These are phyloP conservation scores for Bipolaris cookei DNA, from an alignment of 2,329 filamentous ascomycete species.

Conservation along the genomic window DNA sequence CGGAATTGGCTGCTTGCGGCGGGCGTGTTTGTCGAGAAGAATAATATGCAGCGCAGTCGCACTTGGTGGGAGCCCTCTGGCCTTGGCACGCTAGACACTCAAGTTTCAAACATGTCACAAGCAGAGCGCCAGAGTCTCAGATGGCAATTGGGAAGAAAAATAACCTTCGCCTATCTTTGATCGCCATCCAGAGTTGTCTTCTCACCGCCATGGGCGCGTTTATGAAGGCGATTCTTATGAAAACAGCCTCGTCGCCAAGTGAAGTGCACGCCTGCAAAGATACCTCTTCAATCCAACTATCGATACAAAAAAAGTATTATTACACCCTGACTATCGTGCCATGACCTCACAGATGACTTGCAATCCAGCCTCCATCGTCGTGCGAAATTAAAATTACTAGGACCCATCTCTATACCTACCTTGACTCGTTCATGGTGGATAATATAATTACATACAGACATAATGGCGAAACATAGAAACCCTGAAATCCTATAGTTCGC, in stretches of 20 bases:
- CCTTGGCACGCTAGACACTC: constrained; percentile 21
- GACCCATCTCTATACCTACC: constrained; percentile 21
- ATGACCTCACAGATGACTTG: constrained; percentile 18
- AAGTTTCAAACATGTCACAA: constrained; percentile 23
- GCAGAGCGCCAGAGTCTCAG: constrained; percentile 14
- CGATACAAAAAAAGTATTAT: constrained; percentile 81
- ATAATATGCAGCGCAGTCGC: constrained; percentile 36
- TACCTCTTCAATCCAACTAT: constrained; percentile 98
- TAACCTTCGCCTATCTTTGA: neutral
- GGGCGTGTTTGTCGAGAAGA: constrained; percentile 26
- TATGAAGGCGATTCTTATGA: constrained; percentile 9
- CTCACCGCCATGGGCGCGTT: constrained; percentile 22
- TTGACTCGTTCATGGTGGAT: constrained; percentile 22
- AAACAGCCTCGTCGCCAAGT: constrained; percentile 41
- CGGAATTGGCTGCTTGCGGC: constrained; percentile 22
- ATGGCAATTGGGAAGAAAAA: constrained; percentile 14
- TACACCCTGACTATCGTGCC: constrained; percentile 99
- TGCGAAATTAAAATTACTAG: constrained; percentile 35
- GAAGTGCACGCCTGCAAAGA: constrained; percentile 58
- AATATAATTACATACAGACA: constrained; percentile 44
- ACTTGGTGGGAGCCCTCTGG: constrained; percentile 23
- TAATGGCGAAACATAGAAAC: constrained; percentile 13
- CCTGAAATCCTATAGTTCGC: constrained; percentile 54
- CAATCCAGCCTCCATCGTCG: neutral
- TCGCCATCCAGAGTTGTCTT: constrained; percentile 19